Conservation (phyloP, 345 rosid genomes). For the Gossypium bickii region DNA sequence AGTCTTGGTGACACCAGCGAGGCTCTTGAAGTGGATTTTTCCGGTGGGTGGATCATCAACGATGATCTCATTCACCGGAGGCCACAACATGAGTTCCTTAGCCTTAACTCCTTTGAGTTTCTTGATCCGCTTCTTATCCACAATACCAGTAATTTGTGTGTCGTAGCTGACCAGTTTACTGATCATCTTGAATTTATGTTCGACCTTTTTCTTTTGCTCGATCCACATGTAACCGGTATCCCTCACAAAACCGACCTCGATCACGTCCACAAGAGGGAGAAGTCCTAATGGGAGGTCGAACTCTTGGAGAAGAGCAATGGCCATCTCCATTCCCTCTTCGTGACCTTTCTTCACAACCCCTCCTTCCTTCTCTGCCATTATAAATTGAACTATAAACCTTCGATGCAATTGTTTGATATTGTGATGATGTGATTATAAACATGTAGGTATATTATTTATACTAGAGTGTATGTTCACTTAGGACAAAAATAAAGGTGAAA, state of each 20-base stretch:
- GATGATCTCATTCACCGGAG: constrained; percentile 34
- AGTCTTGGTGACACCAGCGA: constrained; percentile 48
- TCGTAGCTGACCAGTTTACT: constrained; percentile 47
- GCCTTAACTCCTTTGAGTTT: constrained; percentile 61
- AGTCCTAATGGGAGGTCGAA: constrained; percentile 51
- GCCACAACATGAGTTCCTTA: constrained; percentile 53
- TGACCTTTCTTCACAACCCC: constrained; percentile 36
- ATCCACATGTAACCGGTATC: constrained; percentile 55
- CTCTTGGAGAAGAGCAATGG: constrained; percentile 38
- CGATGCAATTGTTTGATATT: background rate
- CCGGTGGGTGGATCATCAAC: constrained; percentile 42
- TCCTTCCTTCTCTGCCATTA: constrained; percentile 51
- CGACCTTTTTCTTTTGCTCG: constrained; percentile 45
- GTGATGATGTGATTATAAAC: background rate
- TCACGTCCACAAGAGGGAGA: constrained; percentile 46
- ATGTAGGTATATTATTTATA: constrained; percentile 22
- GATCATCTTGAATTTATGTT: constrained; percentile 44
- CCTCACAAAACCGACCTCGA: constrained; percentile 49
- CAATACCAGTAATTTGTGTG: constrained; percentile 32
- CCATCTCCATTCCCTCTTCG: constrained; percentile 39
- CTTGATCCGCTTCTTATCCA: constrained; percentile 36
- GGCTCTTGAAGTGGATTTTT: constrained; percentile 55
- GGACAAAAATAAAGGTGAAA: constrained; percentile 30
- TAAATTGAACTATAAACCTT: constrained; percentile 7
- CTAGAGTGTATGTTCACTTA: background rate